These are phyloP conservation scores for Nicotiana obtusifolia DNA, from an alignment of 257 asterid genomes.

Conservation along the genomic window DNA sequence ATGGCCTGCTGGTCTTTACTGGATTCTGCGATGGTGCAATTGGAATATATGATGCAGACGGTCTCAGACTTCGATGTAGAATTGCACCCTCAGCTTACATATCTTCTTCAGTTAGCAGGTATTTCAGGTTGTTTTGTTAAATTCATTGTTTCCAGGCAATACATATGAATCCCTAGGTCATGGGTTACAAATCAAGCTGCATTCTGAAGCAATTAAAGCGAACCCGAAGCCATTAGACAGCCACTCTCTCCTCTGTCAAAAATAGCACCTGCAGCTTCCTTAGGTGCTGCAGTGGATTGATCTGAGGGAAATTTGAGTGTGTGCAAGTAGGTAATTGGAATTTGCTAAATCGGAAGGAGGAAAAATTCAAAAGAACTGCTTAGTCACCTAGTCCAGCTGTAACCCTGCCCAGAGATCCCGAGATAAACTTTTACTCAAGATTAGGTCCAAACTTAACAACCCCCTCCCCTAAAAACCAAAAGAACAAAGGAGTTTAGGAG, in stretches of 20 bases:
- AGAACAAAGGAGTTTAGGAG: neutral
- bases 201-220: no score
- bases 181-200: no score
- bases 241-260: neutral
- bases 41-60: constrained; percentile 75
- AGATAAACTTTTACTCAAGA: neutral
- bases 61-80: constrained; percentile 61
- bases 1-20: constrained; percentile 56
- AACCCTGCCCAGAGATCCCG: neutral
- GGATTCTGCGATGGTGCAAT: constrained; percentile 91
- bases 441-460: neutral
- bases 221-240: no score
- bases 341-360: neutral
- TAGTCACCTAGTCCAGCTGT: neutral
- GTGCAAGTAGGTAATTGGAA: neutral
- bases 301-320: neutral
- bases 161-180: no score
- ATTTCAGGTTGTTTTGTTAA: neutral
- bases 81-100: constrained; percentile 74
- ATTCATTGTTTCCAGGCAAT: neutral
- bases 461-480: neutral
- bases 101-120: constrained; percentile 69
- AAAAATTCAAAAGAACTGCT: neutral
- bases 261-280: neutral
- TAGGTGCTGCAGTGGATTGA: neutral